These are phyloP conservation scores for Trichosanthes truncata DNA, from an alignment of 306 rosid genomes.

Conservation along the genomic window DNA sequence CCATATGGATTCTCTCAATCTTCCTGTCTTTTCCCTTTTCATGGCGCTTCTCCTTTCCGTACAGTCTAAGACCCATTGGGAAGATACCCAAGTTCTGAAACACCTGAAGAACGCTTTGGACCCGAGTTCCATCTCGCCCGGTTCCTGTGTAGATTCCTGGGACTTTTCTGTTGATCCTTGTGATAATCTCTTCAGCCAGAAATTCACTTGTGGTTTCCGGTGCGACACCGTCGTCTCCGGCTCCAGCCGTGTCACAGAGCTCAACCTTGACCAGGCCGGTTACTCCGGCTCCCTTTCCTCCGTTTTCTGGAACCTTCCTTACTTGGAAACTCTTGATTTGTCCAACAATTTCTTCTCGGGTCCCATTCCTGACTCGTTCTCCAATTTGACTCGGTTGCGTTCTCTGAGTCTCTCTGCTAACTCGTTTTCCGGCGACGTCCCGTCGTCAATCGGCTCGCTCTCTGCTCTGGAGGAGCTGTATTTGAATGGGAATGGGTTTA, in stretches of 20 bases:
- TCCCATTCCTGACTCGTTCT: constrained; percentile 31
- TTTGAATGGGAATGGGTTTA: constrained; percentile 53
- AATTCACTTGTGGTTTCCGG: constrained; percentile 71
- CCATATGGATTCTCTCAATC: constrained; percentile 23
- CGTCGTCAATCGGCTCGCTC: constrained; percentile 39
- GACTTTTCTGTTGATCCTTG: constrained; percentile 73
- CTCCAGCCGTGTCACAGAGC: constrained; percentile 50
- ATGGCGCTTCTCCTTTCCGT: constrained; percentile 10
- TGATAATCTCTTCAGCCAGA: constrained; percentile 57
- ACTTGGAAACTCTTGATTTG: constrained; percentile 54
- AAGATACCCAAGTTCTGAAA: constrained; percentile 40
- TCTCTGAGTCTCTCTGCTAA: constrained; percentile 55
- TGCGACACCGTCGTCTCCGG: constrained; percentile 47
- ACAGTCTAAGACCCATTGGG: constrained; percentile 49
- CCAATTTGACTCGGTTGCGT: constrained; percentile 45
- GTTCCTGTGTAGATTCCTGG: constrained; percentile 61
- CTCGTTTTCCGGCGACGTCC: constrained; percentile 48
- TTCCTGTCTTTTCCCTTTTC: background rate
- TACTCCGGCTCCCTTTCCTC: constrained; percentile 43
- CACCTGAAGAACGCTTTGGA: constrained; percentile 33
- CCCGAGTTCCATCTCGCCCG: constrained; percentile 31
- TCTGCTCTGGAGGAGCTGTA: constrained; percentile 45
- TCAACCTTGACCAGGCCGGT: constrained; percentile 78
- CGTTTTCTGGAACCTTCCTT: constrained; percentile 52
- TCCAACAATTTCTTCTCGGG: constrained; percentile 66